These are phyloP conservation scores for Oryza glumipatula DNA, from an alignment of 176 grass and related monocot genomes.

Conservation along the genomic window DNA sequence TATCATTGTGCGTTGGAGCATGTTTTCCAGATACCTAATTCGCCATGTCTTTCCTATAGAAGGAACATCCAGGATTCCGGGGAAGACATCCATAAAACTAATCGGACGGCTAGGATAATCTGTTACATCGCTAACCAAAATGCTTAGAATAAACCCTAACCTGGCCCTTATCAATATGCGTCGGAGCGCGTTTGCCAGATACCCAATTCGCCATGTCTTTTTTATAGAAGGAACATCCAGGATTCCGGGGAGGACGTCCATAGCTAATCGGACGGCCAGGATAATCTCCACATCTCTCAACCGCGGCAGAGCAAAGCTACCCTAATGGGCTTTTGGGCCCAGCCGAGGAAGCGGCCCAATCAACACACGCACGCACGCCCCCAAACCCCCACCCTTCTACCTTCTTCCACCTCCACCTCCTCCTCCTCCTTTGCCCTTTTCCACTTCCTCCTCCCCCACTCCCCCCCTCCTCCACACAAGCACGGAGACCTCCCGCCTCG, in stretches of 20 bases:
- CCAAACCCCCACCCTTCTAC: background rate
- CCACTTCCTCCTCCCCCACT: constrained; percentile 15
- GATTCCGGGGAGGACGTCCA: background rate
- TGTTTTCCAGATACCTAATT: too few relatives aligned
- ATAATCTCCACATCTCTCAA: background rate
- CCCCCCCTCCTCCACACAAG: background rate
- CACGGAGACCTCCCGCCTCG: constrained; percentile 40
- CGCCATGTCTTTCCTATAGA: too few relatives aligned
- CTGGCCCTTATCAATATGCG: too few relatives aligned
- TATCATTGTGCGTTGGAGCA: too few relatives aligned
- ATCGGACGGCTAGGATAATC: too few relatives aligned
- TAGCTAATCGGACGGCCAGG: background rate
- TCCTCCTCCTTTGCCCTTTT: background rate
- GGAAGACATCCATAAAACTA: too few relatives aligned
- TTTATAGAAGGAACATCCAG: background rate
- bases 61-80: too few relatives aligned
- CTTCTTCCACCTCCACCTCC: background rate
- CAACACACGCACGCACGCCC: background rate
- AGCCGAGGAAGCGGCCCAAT: background rate
- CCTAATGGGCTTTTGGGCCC: background rate
- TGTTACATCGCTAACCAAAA: too few relatives aligned
- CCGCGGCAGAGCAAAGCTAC: too few relatives aligned
- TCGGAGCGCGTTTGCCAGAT: too few relatives aligned
- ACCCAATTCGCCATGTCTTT: too few relatives aligned
- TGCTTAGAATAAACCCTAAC: too few relatives aligned